Conservation (phyloP, 306 rosid species). For the Corylus americana region DNA sequence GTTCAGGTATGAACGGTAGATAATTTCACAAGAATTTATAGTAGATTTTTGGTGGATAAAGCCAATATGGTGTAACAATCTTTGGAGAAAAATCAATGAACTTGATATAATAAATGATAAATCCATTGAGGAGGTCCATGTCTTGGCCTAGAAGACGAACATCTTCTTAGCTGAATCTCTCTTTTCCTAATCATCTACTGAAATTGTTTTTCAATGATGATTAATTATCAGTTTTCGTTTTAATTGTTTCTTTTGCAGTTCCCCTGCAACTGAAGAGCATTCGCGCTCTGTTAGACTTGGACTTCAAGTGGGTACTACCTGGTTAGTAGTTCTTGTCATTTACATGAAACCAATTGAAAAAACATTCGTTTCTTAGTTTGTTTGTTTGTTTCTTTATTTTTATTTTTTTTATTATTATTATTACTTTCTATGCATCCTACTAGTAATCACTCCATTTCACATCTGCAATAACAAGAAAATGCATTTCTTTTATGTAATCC, state of each 20-base stretch:
- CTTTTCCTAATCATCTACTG: background rate
- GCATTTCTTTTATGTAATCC: background rate
- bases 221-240: background rate
- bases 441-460: background rate
- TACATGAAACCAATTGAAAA: background rate
- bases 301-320: slow-evolving; percentile 21
- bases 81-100: background rate
- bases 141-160: background rate
- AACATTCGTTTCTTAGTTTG: too few species aligned
- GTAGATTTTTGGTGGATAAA: background rate
- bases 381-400: too few species aligned
- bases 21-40: background rate
- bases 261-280: slow-evolving; percentile 11
- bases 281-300: slow-evolving; percentile 3
- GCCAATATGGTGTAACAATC: background rate
- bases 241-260: background rate
- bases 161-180: background rate
- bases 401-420: too few species aligned
- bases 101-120: background rate
- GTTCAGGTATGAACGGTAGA: slow-evolving; percentile 5
- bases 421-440: background rate
- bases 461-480: background rate
- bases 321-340: background rate
- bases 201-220: background rate
- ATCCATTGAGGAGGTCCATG: background rate